Percentiles rank a stretch among this genome's conserved stretches.
Conservation (phyloP, 208 protist species). For the Crithidia bombi region DNA sequence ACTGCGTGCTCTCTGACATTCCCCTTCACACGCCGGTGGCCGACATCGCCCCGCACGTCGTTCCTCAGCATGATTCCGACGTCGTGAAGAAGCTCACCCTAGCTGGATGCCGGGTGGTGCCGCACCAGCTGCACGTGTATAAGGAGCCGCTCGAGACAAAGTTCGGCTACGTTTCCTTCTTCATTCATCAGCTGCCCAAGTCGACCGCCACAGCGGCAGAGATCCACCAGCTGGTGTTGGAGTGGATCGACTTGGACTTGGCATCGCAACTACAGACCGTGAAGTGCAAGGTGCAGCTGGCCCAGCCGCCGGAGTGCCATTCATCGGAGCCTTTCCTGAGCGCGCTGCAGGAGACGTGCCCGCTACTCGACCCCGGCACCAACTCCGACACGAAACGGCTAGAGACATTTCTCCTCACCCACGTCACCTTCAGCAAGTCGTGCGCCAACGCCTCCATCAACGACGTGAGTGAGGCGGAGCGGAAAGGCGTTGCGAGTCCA, state of each 20-base stretch:
- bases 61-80: slow-evolving; percentile 38
- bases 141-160: slow-evolving; percentile 77
- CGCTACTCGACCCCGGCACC: slow-evolving; percentile 45
- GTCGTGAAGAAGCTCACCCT: slow-evolving; percentile 40
- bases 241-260: slow-evolving; percentile 63
- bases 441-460: slow-evolving; percentile 32
- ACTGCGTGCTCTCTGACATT: slow-evolving; percentile 61
- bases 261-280: slow-evolving; percentile 40
- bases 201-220: slow-evolving; percentile 19
- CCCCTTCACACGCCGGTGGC: slow-evolving; percentile 45
- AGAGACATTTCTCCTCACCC: slow-evolving; percentile 73
- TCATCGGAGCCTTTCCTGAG: slow-evolving; percentile 56
- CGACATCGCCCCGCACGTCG: slow-evolving; percentile 49
- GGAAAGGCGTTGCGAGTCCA: background rate
- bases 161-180: slow-evolving; percentile 80
- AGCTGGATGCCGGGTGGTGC: slow-evolving; percentile 54
- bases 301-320: slow-evolving; percentile 69
- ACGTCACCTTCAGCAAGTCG: slow-evolving; percentile 45
- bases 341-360: slow-evolving; percentile 46
- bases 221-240: slow-evolving; percentile 43
- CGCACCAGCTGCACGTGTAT: slow-evolving; percentile 78
- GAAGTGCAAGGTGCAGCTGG: slow-evolving; percentile 48
- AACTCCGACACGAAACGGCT: slow-evolving; percentile 52
- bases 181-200: slow-evolving; percentile 41
- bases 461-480: slow-evolving; percentile 12